phyloP scores from a whole-genome alignment of 148 eudicot species.

The Vaccinium darrowii region DNA sequence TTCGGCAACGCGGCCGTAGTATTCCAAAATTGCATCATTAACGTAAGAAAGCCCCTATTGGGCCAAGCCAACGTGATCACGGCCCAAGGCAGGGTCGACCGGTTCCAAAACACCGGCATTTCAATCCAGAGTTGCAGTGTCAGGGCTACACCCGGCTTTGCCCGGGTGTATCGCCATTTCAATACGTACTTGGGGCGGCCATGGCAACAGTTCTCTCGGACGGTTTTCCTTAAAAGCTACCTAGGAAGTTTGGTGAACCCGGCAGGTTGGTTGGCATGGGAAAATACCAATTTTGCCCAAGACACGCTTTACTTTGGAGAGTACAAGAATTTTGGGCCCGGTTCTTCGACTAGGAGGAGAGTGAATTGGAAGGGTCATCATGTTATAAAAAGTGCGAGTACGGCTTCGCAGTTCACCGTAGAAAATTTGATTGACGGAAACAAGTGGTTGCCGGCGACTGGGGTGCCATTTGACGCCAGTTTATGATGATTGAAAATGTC shows the following conservation, averaged over 20 bases:
- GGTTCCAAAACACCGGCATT: slow-evolving; percentile 42
- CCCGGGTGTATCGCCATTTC: neutral
- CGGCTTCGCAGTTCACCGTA: slow-evolving; percentile 29
- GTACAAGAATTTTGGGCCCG: slow-evolving; percentile 35
- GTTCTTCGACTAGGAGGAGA: slow-evolving; percentile 20
- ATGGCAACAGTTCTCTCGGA: slow-evolving; percentile 26
- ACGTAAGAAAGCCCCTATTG: slow-evolving; percentile 29
- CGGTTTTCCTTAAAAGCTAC: slow-evolving; percentile 19
- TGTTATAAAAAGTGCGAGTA: slow-evolving; percentile 16
- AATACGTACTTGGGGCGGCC: slow-evolving; percentile 29
- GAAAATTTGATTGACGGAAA: slow-evolving; percentile 26
- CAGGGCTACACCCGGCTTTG: slow-evolving; percentile 21
- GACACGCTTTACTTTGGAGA: slow-evolving; percentile 39
- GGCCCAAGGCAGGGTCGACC: slow-evolving; percentile 45
- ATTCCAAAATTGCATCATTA: slow-evolving; percentile 34
- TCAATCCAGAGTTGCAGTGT: slow-evolving; percentile 38
- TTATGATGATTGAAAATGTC: slow-evolving; percentile 16
- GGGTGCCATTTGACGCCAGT: slow-evolving; percentile 31
- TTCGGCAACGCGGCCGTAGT: slow-evolving; percentile 29
- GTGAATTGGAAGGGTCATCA: slow-evolving; percentile 38
- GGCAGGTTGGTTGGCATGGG: slow-evolving; percentile 33
- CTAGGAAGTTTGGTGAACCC: slow-evolving; percentile 25
- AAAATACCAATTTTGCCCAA: slow-evolving; percentile 13
- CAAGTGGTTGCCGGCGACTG: slow-evolving; percentile 40
- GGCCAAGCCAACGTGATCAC: slow-evolving; percentile 44